Base-by-base conservation (phyloP, 495 filamentous ascomycete genomes). In the Achaetomiella virescens region DNA sequence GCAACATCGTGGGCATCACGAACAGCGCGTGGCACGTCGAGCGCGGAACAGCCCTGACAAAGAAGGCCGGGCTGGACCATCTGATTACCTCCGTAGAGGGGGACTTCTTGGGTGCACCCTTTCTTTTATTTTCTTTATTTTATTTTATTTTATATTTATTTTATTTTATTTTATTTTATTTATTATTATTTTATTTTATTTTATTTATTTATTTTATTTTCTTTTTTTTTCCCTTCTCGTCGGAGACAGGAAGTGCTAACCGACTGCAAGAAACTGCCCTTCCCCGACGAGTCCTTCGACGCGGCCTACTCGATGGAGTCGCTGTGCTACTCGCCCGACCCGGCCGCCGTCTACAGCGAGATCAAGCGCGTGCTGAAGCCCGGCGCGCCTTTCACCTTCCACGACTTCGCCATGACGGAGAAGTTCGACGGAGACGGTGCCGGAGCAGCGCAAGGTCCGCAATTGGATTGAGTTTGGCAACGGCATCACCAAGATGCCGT, bases 391-490 rank as follows among this genome's bases (percentile, higher is more conserved):
- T 60, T 60, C 18, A 54, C 61, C 1, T 54, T 60, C 9, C 48
- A 53, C 12, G 61, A 63, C 49, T 63, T 47, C 21, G 48, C 56
- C 57, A 63, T 63, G 61, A 63, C 61, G 33, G 57, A 63, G 24
- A 60, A 47, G 48, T 63, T 58, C 15, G 57, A 57, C 38, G 55
- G 43, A 24, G 29, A 20, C 25, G 36, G 27, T 12, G n/a, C 22
- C 5, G n/a, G 49, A 63, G 33, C 57, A 63, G 15, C 35, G 33
- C 40, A 54, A 54, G 49, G 35, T 63, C 18, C 48, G 61, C 27
- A 63, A 63, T 38, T 57, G 57, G 57, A 43, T 63, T 37, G 61
- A 63, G 49, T 63, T 59, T 25, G 61, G 57, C 3, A 60, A 63
- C 33, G 61, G 57, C 24, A 42, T 63, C 17, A 50, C 52, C 15